phyloP scores from a whole-genome alignment of 2,329 filamentous ascomycete genomes.

The Claviceps purpurea region DNA sequence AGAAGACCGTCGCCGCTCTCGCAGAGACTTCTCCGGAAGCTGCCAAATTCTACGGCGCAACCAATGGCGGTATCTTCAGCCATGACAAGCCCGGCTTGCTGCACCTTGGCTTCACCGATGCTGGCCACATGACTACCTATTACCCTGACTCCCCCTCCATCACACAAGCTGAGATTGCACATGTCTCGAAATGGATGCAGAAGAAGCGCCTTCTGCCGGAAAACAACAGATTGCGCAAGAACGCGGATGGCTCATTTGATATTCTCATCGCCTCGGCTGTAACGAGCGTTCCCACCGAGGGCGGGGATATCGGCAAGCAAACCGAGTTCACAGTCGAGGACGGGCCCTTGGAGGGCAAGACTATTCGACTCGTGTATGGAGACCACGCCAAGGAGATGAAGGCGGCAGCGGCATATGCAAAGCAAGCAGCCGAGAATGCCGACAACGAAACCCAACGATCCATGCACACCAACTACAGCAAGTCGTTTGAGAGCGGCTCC shows the following conservation, averaged over 20 bases:
- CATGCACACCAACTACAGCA: slow-evolving; percentile 62
- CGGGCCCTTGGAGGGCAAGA: slow-evolving; percentile 51
- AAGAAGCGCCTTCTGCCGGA: slow-evolving; percentile 58
- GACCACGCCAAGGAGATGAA: slow-evolving; percentile 63
- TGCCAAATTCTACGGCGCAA: slow-evolving; percentile 50
- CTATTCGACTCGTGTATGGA: slow-evolving; percentile 58
- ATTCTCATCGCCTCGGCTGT: slow-evolving; percentile 60
- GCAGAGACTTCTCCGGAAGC: slow-evolving; percentile 48
- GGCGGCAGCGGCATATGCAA: slow-evolving; percentile 51
- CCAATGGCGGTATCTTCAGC: slow-evolving; percentile 60
- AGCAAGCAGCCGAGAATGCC: slow-evolving; percentile 53
- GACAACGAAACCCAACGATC: slow-evolving; percentile 62
- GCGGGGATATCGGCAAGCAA: slow-evolving; percentile 56
- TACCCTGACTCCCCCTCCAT: slow-evolving; percentile 66
- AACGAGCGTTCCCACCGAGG: slow-evolving; percentile 42
- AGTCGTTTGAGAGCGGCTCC: slow-evolving; percentile 62
- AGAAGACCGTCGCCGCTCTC: slow-evolving; percentile 50
- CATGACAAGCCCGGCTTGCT: slow-evolving; percentile 49
- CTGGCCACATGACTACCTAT: slow-evolving; percentile 69
- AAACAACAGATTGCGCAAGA: slow-evolving; percentile 64
- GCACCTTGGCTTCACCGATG: slow-evolving; percentile 62
- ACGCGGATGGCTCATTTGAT: slow-evolving; percentile 49
- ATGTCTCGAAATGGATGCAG: slow-evolving; percentile 60
- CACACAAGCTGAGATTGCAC: slow-evolving; percentile 60
- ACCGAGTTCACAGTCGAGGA: slow-evolving; percentile 46